A percentile compares a stretch with the other conserved stretches of the same genome.
phyloP scores from a whole-genome alignment of 768 basidiomycete genomes.

The Candolleomyces eurysporus region DNA sequence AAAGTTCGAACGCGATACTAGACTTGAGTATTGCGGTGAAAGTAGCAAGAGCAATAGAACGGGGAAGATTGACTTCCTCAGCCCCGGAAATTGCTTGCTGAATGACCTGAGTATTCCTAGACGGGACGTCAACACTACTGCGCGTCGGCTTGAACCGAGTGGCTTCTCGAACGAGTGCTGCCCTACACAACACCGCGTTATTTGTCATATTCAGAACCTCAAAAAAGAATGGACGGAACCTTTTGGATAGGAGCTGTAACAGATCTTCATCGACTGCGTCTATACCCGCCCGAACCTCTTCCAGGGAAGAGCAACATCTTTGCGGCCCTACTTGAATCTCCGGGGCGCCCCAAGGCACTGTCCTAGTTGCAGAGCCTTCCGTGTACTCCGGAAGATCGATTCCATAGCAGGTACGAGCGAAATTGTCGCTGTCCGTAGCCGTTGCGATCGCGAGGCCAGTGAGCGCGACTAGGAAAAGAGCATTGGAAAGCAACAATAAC shows the following conservation, averaged over 20 bases:
- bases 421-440: too few relatives aligned
- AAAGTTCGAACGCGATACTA: slow-evolving; percentile 23
- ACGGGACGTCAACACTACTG: slow-evolving; percentile 20
- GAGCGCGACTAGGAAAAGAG: too few relatives aligned
- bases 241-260: slow-evolving; percentile 19
- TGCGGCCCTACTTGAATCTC: slow-evolving; percentile 8
- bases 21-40: slow-evolving; percentile 22
- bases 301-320: slow-evolving; percentile 19
- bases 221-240: slow-evolving; percentile 12
- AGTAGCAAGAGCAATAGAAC: slow-evolving; percentile 18
- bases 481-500: too few relatives aligned
- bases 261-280: slow-evolving; percentile 20
- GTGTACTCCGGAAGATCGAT: slow-evolving; percentile 3
- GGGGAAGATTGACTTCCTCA: slow-evolving; percentile 17
- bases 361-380: slow-evolving; percentile 13
- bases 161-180: slow-evolving; percentile 24
- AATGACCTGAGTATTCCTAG: slow-evolving; percentile 22
- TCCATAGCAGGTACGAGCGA: too few relatives aligned
- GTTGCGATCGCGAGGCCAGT: too few relatives aligned
- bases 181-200: slow-evolving; percentile 12
- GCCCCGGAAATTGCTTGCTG: slow-evolving; percentile 17
- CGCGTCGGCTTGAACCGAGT: slow-evolving; percentile 23
- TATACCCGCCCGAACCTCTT: slow-evolving; percentile 22
- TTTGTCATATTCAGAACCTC: neutral
- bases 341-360: slow-evolving; percentile 19